Base-by-base conservation (phyloP, 208 protist genomes). In the Leishmania lainsoni region DNA sequence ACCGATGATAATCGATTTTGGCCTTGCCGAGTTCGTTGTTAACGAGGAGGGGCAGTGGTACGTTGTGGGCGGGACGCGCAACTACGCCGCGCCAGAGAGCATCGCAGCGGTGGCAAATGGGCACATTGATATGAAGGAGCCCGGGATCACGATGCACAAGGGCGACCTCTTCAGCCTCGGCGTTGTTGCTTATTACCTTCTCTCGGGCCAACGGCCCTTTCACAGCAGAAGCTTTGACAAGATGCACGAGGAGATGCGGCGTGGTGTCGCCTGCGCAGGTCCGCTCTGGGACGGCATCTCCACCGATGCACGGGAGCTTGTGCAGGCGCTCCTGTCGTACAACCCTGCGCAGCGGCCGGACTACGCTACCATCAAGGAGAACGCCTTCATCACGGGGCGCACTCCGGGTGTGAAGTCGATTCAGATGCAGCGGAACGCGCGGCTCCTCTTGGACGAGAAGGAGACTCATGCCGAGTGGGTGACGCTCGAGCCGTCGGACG, bases 1-100 rank as follows among this genome's bases (percentile, higher is more conserved):
- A 35, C 88, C 84, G 45, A 93, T 93, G 82, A 85, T 98, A 63
- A 96, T 98, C 71, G 94, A 98, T 80, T 96, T 98, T 84, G 93
- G 94, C 17, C 80, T 97, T 75, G 91, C 95, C 1, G 89, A 96
- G 83, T 89, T 89, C 69, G 81, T 88, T 22, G 54, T 75, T 5
- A 49, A 79, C 22, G 79, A 76, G 16, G 77, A 84, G 17, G 79
- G 73, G 9, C 75, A 85, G 29, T 69, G 32, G 70, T 84, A 91
- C 29, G 52, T 83, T 4, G 83, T 90, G 1, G 86, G 81, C 74
- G 93, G 92, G 29, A 92, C 93, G 5, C 70, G 83, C 61, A 89
- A 90, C 52, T 96, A 90, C 82, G 88, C 88, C 5, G 89, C 93
- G n/a, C 93, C 93, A 12, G 93, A 96, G 83, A 93, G 91, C 75